Percentiles rank a stretch among this genome's conserved stretches.
These are phyloP conservation scores for Rhodotorula babjevae DNA, from an alignment of 768 basidiomycete species.

Conservation along the genomic window DNA sequence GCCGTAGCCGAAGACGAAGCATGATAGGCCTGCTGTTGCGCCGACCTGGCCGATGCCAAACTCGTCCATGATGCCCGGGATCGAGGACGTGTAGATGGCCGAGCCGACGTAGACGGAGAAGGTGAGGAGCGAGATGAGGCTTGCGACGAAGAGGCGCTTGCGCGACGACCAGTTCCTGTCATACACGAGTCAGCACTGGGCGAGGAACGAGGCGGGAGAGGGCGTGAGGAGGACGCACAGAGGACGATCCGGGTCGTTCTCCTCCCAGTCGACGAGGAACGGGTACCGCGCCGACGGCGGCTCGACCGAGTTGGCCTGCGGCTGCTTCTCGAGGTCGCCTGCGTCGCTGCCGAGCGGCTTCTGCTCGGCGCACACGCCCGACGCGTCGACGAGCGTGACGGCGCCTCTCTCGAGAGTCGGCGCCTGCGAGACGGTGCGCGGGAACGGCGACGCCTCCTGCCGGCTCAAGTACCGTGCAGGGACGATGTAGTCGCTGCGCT, in stretches of 20 bases:
- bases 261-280: slow-evolving; percentile 38
- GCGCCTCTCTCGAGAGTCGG: not conserved
- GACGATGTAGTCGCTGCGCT: slow-evolving; percentile 30
- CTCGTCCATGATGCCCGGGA: slow-evolving; percentile 33
- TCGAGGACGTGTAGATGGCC: slow-evolving; percentile 15
- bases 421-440: slow-evolving; percentile 1
- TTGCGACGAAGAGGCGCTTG: slow-evolving; percentile 33
- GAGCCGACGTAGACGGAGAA: slow-evolving; percentile 28
- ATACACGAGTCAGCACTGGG: too few species aligned
- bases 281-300: slow-evolving; percentile 3
- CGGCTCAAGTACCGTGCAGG: slow-evolving; percentile 23
- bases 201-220: too few species aligned
- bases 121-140: slow-evolving; percentile 32
- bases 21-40: slow-evolving; percentile 45
- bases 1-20: slow-evolving; percentile 49
- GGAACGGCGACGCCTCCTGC: not conserved
- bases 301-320: not conserved
- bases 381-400: slow-evolving; percentile 21
- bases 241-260: slow-evolving; percentile 38
- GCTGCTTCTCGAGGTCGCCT: slow-evolving; percentile 14
- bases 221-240: slow-evolving; percentile 13
- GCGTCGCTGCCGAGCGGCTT: not conserved
- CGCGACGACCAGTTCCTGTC: slow-evolving; percentile 35
- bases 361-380: not conserved
- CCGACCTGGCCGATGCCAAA: slow-evolving; percentile 29